A percentile compares a stretch with the other conserved stretches of the same genome.
Evolutionary conservation across 345 rosid genomes (phyloP).

Genomic region (Eucalyptus viminalis): DNA sequence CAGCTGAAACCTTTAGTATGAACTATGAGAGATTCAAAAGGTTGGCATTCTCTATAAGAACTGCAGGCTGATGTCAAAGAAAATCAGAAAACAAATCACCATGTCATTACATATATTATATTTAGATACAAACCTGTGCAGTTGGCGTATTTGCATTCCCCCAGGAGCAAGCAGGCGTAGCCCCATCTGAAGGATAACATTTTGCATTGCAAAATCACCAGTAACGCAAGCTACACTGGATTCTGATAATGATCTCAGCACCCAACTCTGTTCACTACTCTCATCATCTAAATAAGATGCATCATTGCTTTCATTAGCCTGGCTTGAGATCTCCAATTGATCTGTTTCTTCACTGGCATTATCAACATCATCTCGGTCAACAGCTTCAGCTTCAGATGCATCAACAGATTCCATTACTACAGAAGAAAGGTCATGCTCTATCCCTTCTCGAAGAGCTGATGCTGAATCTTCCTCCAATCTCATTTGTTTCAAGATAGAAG

Average conservation of each 20-base stretch:
- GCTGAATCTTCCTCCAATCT: conserved; percentile 58
- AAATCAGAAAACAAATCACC: not conserved
- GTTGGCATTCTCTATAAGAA: not conserved
- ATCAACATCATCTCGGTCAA: conserved; percentile 7
- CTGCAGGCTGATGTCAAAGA: not conserved
- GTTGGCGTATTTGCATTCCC: conserved; percentile 83
- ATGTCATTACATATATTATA: not conserved
- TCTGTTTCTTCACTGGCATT: conserved; percentile 14
- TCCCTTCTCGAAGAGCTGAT: conserved; percentile 22
- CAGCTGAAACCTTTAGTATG: not conserved
- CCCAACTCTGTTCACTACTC: conserved; percentile 84
- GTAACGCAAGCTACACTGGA: conserved; percentile 95
- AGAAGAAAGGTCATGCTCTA: not conserved
- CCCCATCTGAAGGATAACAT: conserved; percentile 94
- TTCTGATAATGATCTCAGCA: conserved; percentile 75
- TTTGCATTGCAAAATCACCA: conserved; percentile 93
- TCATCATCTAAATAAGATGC: conserved; percentile 50
- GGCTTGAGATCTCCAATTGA: conserved; percentile 35
- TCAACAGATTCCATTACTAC: conserved; percentile 1
- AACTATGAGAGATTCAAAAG: not conserved
- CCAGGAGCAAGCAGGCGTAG: conserved; percentile 83
- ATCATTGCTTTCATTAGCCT: conserved; percentile 38
- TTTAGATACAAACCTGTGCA: conserved; percentile 47
- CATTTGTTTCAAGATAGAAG: conserved; percentile 48
- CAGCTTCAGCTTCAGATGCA: conserved; percentile 7